These are phyloP conservation scores for Malus hybrid DNA, from an alignment of 331 rosid genomes.

Conservation along the genomic window DNA sequence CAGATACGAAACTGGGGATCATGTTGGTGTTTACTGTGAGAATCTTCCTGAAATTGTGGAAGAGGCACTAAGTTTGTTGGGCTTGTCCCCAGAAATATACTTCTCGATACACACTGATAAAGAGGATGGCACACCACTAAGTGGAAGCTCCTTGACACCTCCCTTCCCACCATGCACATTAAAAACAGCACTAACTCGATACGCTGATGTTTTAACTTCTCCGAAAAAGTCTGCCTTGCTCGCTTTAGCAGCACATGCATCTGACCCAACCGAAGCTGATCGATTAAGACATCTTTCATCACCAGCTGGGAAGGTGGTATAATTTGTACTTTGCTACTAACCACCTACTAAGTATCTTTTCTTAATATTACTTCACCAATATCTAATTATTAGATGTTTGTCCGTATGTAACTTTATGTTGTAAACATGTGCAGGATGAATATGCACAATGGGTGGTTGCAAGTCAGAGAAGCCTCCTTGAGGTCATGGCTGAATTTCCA, in stretches of 20 bases:
- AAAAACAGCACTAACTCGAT: constrained; percentile 62
- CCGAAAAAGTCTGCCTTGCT: constrained; percentile 90
- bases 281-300: constrained; percentile 92
- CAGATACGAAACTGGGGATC: constrained; percentile 99
- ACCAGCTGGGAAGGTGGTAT: constrained; percentile 86
- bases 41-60: constrained; percentile 78
- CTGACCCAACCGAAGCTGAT: constrained; percentile 81
- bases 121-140: constrained; percentile 83
- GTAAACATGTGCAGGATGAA: constrained; percentile 59
- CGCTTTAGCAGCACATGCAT: constrained; percentile 90
- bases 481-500: constrained; percentile 85
- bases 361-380: not conserved
- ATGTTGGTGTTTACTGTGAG: constrained; percentile 93
- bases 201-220: constrained; percentile 80
- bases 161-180: constrained; percentile 81
- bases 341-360: not conserved
- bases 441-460: constrained; percentile 82
- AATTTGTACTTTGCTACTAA: constrained; percentile 4
- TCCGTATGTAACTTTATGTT: constrained; percentile 12
- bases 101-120: constrained; percentile 73
- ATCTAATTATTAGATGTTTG: not conserved
- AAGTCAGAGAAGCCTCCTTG: constrained; percentile 92
- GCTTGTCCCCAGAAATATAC: constrained; percentile 72
- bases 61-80: constrained; percentile 59
- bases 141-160: constrained; percentile 84